Conservation (phyloP, 345 rosid genomes). For the Boechera stricta region DNA sequence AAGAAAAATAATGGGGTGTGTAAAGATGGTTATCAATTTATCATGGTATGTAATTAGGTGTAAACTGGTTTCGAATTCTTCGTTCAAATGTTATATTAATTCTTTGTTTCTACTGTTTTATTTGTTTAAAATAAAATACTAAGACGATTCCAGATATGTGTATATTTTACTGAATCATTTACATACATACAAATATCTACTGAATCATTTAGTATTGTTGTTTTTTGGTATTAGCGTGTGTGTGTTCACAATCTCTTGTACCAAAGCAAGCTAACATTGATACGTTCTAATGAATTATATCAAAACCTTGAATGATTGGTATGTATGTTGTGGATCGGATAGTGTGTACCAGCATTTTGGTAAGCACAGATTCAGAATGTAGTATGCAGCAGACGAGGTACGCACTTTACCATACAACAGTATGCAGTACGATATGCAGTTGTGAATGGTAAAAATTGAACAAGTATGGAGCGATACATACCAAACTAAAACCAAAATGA, state of each 20-base stretch:
- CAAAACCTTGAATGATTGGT: no score
- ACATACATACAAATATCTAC: not conserved
- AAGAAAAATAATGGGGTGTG: slow-evolving; percentile 11
- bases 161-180: not conserved
- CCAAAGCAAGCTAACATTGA: not conserved
- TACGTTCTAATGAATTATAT: no score
- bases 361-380: no score
- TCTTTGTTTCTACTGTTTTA: not conserved
- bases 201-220: not conserved
- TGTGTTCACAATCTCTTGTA: not conserved
- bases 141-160: slow-evolving; percentile 1
- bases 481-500: no score
- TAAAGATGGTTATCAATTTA: slow-evolving; percentile 16
- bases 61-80: slow-evolving; percentile 9
- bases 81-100: slow-evolving; percentile 6
- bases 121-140: not conserved
- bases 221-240: not conserved
- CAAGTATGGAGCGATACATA: no score
- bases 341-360: no score
- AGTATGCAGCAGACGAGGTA: no score
- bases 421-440: no score
- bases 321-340: no score
- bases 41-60: slow-evolving; percentile 13
- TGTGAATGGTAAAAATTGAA: no score
- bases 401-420: no score